Base-by-base conservation (phyloP, 169 alveolate species). In the Plasmodium billcollinsi region DNA sequence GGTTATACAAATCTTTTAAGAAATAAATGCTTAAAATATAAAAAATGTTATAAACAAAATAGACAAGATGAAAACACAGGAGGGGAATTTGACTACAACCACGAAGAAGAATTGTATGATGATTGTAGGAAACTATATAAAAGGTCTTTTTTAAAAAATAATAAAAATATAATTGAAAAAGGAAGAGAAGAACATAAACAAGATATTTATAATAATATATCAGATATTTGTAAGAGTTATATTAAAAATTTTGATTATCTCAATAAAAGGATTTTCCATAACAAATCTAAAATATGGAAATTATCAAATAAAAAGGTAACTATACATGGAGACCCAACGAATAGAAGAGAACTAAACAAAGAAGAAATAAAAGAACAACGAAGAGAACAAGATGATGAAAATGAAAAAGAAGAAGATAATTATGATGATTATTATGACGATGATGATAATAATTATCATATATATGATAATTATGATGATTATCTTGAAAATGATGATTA, bases 141-240 rank as follows among this genome's bases (percentile, higher is more conserved):
- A 4, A 8, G 12, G 63, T 59, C 39, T 74, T 11, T 74, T 2
- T 20, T 47, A 26, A 74, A 59, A 29, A 59, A 65, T 49, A 49
- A 8, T 29, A 47, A n/a, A 11, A 39, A 39, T 39, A 74, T 15
- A 33, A 74, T 18, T 43, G 26, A 66, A 2, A 59, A 49, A 52
- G 63, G 62, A 65, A 59, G 47, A 24, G 29, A 14, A 50, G 61
- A 74, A 39, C 33, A 59, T 4, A 20, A 74, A 49, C 88, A 74
- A 58, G 67, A n/a, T 15, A 56, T 52, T 14, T 74, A 74, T 74
- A 58, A 71, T 4, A 74, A 74, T 59, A 39, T 74, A 12, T 71
- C 73, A 24, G 88, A 74, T 43, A 74, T 74, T 18, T 74, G 88
- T 66, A 74, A 74, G 62, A 74, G 88, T 74, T 74, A 74, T 18